These are phyloP conservation scores for Quercus alba DNA, from an alignment of 306 rosid genomes.

Conservation along the genomic window DNA sequence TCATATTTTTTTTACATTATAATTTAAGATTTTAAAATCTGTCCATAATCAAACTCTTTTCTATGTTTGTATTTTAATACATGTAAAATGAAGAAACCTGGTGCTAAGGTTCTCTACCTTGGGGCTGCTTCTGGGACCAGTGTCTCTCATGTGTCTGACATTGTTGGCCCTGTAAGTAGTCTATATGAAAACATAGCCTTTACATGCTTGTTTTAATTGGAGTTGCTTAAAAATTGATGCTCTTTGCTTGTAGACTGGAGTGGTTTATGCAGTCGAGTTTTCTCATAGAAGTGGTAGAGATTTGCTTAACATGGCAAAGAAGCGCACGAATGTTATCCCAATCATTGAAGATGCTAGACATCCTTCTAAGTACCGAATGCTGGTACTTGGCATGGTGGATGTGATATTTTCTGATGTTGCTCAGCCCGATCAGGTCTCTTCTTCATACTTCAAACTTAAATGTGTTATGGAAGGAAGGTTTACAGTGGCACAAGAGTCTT, in stretches of 20 bases:
- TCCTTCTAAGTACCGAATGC: slow-evolving; percentile 75
- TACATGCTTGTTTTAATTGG: background rate
- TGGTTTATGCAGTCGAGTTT: slow-evolving; percentile 93
- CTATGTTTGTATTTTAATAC: too few relatives aligned
- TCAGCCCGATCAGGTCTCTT: too few relatives aligned
- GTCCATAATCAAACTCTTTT: too few relatives aligned
- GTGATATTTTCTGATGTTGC: slow-evolving; percentile 45
- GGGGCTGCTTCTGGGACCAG: slow-evolving; percentile 78
- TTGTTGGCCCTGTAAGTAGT: slow-evolving; percentile 84
- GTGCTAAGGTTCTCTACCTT: too few relatives aligned
- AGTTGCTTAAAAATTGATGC: background rate
- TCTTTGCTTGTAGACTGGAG: slow-evolving; percentile 52
- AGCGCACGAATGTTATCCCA: slow-evolving; percentile 69
- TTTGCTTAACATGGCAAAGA: too few relatives aligned
- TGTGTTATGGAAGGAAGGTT: too few relatives aligned
- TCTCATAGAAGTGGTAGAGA: slow-evolving; percentile 71
- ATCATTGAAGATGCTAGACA: slow-evolving; percentile 97
- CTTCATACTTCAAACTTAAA: too few relatives aligned
- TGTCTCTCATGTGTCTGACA: slow-evolving; percentile 88
- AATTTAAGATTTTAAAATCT: background rate
- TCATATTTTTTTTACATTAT: too few relatives aligned
- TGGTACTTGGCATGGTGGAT: slow-evolving; percentile 90
- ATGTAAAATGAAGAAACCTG: too few relatives aligned
- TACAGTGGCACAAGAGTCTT: too few relatives aligned
- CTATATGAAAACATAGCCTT: too few relatives aligned